These are phyloP conservation scores for Phaseolus coccineus DNA, from an alignment of 331 rosid genomes.

Conservation along the genomic window DNA sequence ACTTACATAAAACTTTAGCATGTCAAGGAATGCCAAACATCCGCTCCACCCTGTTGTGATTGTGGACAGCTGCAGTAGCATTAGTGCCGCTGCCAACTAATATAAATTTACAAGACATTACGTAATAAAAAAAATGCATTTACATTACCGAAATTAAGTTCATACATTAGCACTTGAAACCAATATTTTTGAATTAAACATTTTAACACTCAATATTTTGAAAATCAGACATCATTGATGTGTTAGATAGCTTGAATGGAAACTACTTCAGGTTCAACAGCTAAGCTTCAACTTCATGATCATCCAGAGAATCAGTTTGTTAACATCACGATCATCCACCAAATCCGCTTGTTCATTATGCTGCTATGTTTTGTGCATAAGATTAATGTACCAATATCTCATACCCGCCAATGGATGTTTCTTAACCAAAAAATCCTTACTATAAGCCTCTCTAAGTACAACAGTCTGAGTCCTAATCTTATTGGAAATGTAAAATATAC, in stretches of 20 bases:
- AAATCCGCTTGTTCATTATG: slow-evolving; percentile 20
- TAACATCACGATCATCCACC: slow-evolving; percentile 32
- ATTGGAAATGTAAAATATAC: slow-evolving; percentile 81
- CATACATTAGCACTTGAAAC: slow-evolving; percentile 19
- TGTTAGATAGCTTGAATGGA: slow-evolving; percentile 22
- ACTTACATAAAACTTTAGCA: slow-evolving; percentile 6
- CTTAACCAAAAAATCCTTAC: slow-evolving; percentile 68
- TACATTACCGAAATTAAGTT: slow-evolving; percentile 2
- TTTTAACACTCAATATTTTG: slow-evolving; percentile 18
- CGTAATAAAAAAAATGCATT: not conserved
- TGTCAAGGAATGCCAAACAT: not conserved
- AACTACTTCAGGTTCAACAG: slow-evolving; percentile 42
- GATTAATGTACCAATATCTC: slow-evolving; percentile 71
- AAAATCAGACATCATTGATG: slow-evolving; percentile 6
- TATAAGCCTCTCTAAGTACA: slow-evolving; percentile 81
- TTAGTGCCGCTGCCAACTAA: slow-evolving; percentile 15
- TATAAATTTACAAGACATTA: slow-evolving; percentile 10
- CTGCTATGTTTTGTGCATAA: slow-evolving; percentile 61
- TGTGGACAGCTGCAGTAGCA: not conserved
- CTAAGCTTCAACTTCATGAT: slow-evolving; percentile 41
- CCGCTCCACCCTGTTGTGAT: not conserved
- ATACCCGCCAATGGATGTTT: slow-evolving; percentile 78
- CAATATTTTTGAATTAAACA: slow-evolving; percentile 20
- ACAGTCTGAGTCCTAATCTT: slow-evolving; percentile 84
- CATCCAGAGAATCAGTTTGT: slow-evolving; percentile 31